phyloP scores from a whole-genome alignment of 2,329 filamentous ascomycete genomes.

The Claviceps maximensis region DNA sequence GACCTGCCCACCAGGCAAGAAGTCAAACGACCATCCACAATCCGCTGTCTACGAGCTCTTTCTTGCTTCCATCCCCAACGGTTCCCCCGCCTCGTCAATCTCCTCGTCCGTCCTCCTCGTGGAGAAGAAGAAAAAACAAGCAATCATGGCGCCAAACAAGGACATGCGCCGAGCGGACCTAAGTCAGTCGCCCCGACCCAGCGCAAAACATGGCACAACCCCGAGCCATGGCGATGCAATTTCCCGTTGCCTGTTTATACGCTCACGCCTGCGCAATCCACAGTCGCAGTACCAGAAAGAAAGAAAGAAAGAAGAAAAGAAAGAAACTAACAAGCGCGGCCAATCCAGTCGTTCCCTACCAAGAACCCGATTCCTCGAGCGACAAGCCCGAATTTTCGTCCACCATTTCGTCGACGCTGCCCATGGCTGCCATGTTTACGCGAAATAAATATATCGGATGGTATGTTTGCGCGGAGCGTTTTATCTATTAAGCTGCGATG shows the following conservation, averaged over 20 bases:
- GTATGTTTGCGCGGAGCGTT: constrained; percentile 30
- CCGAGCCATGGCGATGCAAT: too few relatives aligned
- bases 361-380: constrained; percentile 56
- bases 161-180: constrained; percentile 32
- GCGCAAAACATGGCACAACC: too few relatives aligned
- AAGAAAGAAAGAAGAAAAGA: too few relatives aligned
- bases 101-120: not conserved
- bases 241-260: too few relatives aligned
- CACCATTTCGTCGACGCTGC: constrained; percentile 63
- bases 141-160: constrained; percentile 27
- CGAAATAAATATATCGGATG: constrained; percentile 70
- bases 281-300: too few relatives aligned
- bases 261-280: too few relatives aligned
- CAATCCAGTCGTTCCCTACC: constrained; percentile 71
- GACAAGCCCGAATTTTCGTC: constrained; percentile 57
- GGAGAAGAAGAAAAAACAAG: too few relatives aligned
- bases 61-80: too few relatives aligned
- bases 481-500: too few relatives aligned
- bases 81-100: not conserved
- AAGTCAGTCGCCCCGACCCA: constrained; percentile 18
- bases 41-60: too few relatives aligned
- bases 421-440: constrained; percentile 93
- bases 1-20: too few relatives aligned
- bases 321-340: too few relatives aligned
- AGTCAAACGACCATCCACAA: not conserved